Percentiles rank a stretch among this genome's conserved stretches.
Evolutionary conservation across 2,329 filamentous ascomycete species (phyloP).

Genomic region (Penicillium sp.): DNA sequence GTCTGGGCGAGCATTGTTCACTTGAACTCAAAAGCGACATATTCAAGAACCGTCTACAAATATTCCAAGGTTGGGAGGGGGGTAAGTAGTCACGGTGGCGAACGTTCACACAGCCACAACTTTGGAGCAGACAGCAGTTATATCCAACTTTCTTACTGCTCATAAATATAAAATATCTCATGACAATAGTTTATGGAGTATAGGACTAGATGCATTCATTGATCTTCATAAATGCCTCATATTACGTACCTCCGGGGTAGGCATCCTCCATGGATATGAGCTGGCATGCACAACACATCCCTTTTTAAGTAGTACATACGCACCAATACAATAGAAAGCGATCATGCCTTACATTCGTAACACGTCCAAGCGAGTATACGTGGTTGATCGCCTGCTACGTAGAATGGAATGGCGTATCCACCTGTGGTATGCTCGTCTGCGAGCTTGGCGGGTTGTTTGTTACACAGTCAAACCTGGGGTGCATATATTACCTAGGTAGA

Average conservation of each 20-base stretch:
- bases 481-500: neutral
- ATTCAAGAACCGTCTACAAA: neutral
- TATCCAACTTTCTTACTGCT: neutral
- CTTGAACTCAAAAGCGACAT: neutral
- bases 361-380: neutral
- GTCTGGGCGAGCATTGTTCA: neutral
- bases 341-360: neutral
- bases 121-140: neutral
- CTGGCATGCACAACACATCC: neutral
- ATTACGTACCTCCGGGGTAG: neutral
- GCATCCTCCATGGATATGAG: neutral
- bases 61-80: neutral
- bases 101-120: neutral
- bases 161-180: neutral
- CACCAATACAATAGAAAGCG: no score
- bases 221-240: constrained; percentile 7
- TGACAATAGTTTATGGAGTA: neutral
- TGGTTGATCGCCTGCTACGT: neutral
- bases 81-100: neutral
- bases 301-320: no score
- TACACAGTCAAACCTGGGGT: constrained; percentile 6
- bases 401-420: constrained; percentile 4
- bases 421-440: neutral
- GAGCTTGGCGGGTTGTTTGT: constrained; percentile 4
- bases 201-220: neutral